A percentile compares a stretch with the other conserved stretches of the same genome.
These are phyloP conservation scores for Pythium graminicola DNA, from an alignment of 352 stramenopile species.

Conservation along the genomic window DNA sequence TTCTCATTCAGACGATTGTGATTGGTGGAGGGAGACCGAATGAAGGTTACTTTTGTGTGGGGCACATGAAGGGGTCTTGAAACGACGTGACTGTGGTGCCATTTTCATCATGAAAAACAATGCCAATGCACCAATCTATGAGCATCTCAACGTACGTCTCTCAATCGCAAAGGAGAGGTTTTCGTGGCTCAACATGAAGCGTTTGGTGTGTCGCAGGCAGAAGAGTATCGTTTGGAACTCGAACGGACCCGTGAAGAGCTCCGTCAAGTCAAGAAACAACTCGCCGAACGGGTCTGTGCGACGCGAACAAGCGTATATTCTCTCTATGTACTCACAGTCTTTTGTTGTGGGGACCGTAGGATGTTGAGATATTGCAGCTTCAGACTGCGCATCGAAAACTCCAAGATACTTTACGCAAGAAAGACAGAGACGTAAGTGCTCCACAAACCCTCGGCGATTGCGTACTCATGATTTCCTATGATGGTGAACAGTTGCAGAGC, in stretches of 20 bases:
- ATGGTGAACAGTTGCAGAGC: conserved; percentile 38
- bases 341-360: too few species aligned
- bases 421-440: conserved; percentile 55
- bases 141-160: conserved; percentile 13
- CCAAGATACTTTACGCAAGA: conserved; percentile 52
- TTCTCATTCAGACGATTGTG: not conserved
- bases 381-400: conserved; percentile 51
- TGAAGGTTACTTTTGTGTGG: not conserved
- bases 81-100: not conserved
- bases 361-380: conserved; percentile 48
- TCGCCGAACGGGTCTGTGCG: conserved; percentile 35
- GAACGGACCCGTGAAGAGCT: conserved; percentile 56
- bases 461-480: too few species aligned
- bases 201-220: conserved; percentile 24
- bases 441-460: too few species aligned
- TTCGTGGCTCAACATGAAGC: not conserved
- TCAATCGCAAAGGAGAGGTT: not conserved
- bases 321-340: too few species aligned
- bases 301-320: too few species aligned
- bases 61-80: conserved; percentile 2
- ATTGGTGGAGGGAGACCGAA: conserved; percentile 3
- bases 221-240: conserved; percentile 46
- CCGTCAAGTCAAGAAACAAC: conserved; percentile 30
- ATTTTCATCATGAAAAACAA: conserved; percentile 4
- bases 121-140: conserved; percentile 6